These are phyloP conservation scores for Backusella circina DNA, from an alignment of 192 early-diverging fungal species.

Conservation along the genomic window DNA sequence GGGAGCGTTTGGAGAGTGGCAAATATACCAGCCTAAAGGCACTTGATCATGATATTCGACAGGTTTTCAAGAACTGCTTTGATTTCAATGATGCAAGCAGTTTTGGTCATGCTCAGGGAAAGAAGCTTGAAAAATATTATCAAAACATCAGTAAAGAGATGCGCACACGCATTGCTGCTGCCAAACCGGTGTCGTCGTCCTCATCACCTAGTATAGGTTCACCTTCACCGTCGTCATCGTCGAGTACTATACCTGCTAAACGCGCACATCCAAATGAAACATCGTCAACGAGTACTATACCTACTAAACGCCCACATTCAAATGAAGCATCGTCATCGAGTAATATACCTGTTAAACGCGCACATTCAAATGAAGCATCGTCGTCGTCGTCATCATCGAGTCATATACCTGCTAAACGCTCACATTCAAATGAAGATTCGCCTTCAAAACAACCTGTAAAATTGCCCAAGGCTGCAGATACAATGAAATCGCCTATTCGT, in stretches of 20 bases:
- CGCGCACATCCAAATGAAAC: not conserved
- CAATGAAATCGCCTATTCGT: not conserved
- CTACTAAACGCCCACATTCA: not conserved
- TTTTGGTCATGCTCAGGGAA: conserved; percentile 50
- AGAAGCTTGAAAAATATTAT: conserved; percentile 43
- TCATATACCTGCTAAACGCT: too few relatives aligned
- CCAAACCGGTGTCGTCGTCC: not conserved
- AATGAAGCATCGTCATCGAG: not conserved
- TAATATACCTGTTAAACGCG: not conserved
- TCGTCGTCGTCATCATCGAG: too few relatives aligned
- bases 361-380: not conserved
- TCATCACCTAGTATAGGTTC: not conserved
- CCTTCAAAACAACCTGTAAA: not conserved
- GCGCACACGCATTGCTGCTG: not conserved
- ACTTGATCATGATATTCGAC: conserved; percentile 53
- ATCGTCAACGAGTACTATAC: not conserved
- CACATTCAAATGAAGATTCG: too few relatives aligned
- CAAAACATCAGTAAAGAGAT: conserved; percentile 20
- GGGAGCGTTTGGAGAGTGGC: conserved; percentile 51
- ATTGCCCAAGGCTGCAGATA: not conserved
- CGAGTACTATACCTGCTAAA: not conserved
- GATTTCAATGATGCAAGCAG: conserved; percentile 54
- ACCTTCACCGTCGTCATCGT: not conserved
- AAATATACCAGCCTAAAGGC: conserved; percentile 45
- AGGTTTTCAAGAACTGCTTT: conserved; percentile 66